Base-by-base conservation (phyloP, 805 yeast genomes). In the Ogataea haglerorum region DNA sequence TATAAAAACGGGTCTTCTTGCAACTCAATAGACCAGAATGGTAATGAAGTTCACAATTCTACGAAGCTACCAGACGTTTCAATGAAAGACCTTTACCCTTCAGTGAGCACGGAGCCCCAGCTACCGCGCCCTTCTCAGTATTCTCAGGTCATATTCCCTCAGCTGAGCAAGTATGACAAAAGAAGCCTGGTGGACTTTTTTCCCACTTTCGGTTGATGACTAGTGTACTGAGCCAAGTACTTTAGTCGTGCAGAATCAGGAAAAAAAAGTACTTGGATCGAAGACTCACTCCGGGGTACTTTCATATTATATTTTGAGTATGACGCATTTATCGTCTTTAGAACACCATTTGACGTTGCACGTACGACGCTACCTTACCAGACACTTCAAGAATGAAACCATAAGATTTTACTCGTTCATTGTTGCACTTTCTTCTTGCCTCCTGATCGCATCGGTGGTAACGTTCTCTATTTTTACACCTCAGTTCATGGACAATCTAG, bases 401-500 rank as follows among this genome's bases (percentile, higher is more conserved):
- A 64, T 82, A 12, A 70, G 75, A 44, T 56, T 57, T 16, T 46
- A 69, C 15, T 80, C 91, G 12, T 84, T 84, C 52, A 40, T 60
- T 8, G 67, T 78, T 23, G 74, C 90, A 2, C 60, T 85, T 29
- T 26, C 73, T 12, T 72, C 86, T 38, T 85, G 96, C 61, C 67
- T 88, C 2, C 73, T 82, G 34, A 80, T 88, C 17, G 97, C 96
- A 0, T 85, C 95, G 4, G 84, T 91, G 37, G 71, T 87, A 44
- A 71, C 90, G 15, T 87, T 89, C 58, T 82, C 96, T 7, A 66
- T 91, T 29, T 90, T 82, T 61, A 76, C 95, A 5, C 75, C 83
- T 14, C 75, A 81, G 12, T 76, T 93, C 58, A 80, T 78, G 43
- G 57, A 64, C 10, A 58, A 66, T n/a, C 64, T 84, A 34, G 73